Evolutionary conservation across 345 rosid genomes (phyloP).

Genomic region (Crucihimalaya himalaica): DNA sequence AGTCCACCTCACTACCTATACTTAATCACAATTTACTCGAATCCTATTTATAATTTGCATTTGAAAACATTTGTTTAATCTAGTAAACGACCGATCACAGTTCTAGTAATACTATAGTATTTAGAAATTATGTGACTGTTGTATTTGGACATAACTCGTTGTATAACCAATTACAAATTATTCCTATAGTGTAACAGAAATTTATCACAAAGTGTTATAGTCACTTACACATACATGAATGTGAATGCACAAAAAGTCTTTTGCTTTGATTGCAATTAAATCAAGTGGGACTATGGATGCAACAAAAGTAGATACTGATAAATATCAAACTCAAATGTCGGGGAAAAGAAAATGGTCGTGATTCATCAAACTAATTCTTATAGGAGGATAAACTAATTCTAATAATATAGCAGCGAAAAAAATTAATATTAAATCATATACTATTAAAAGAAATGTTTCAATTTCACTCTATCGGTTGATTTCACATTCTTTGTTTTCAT

Average conservation of each 20-base stretch:
- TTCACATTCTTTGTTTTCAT: neutral
- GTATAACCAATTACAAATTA: neutral
- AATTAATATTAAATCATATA: neutral
- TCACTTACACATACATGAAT: neutral
- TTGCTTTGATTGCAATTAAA: conserved; percentile 25
- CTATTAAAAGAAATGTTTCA: too few relatives aligned
- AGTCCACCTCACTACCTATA: neutral
- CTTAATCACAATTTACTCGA: neutral
- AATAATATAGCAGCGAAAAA: neutral
- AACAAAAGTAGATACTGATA: conserved; percentile 22
- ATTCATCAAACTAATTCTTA: conserved; percentile 5
- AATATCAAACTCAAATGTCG: conserved; percentile 15
- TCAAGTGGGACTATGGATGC: conserved; percentile 23
- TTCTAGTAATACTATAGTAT: neutral
- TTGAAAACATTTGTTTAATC: neutral
- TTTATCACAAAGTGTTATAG: neutral
- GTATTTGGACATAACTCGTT: neutral
- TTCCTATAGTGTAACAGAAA: conserved; percentile 3
- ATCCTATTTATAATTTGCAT: neutral
- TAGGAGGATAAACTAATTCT: neutral
- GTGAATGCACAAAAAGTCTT: conserved; percentile 5
- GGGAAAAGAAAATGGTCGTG: conserved; percentile 5
- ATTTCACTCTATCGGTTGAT: neutral
- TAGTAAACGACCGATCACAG: neutral
- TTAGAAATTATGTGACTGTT: neutral